phyloP scores from a whole-genome alignment of 192 early-diverging fungal species.

The Jimgerdemannia flammicorona region DNA sequence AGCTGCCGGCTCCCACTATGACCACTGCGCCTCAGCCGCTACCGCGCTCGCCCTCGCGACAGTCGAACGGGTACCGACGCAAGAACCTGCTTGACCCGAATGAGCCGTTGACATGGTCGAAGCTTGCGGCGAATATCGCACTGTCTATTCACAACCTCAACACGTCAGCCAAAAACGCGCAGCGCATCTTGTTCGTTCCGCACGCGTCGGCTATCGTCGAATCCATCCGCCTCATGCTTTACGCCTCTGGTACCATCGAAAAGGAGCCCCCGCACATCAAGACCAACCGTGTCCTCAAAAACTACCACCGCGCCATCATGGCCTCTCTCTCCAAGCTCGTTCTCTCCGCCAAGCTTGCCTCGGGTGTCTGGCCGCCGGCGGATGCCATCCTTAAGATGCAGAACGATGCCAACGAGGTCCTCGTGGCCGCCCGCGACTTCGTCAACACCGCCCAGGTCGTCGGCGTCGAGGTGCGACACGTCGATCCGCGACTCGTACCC shows the following conservation, averaged over 20 bases:
- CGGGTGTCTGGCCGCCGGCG: slow-evolving; percentile 79
- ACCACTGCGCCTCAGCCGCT: slow-evolving; percentile 11
- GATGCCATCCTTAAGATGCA: slow-evolving; percentile 75
- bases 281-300: slow-evolving; percentile 59
- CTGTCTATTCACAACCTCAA: slow-evolving; percentile 53
- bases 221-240: slow-evolving; percentile 81
- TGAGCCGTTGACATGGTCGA: slow-evolving; percentile 48
- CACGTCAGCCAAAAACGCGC: slow-evolving; percentile 38
- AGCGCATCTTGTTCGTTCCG: slow-evolving; percentile 51
- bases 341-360: slow-evolving; percentile 75
- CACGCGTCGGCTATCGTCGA: slow-evolving; percentile 63
- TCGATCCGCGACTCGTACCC: slow-evolving; percentile 37
- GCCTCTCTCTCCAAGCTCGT: slow-evolving; percentile 79
- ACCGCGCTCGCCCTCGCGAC: slow-evolving; percentile 16
- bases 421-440: slow-evolving; percentile 73
- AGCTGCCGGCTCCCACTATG: background rate
- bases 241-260: slow-evolving; percentile 70
- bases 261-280: slow-evolving; percentile 65
- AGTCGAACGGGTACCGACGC: background rate
- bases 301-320: slow-evolving; percentile 75
- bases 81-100: slow-evolving; percentile 13
- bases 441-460: slow-evolving; percentile 43
- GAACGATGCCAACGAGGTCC: slow-evolving; percentile 70
- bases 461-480: slow-evolving; percentile 27
- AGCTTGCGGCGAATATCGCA: slow-evolving; percentile 39